Conservation (phyloP, 345 rosid species). For the Camelina laxa region DNA sequence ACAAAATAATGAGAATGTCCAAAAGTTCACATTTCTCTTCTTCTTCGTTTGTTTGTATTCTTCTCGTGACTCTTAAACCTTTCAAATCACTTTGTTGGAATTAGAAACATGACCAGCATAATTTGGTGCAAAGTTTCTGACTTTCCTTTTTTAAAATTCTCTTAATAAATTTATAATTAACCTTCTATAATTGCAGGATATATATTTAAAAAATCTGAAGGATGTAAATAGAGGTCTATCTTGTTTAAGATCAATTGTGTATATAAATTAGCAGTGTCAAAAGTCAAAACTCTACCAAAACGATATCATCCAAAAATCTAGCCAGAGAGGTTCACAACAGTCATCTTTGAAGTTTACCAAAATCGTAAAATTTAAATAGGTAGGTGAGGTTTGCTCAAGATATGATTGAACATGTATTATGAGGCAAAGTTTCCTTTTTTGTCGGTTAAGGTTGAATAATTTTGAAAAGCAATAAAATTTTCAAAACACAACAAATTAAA, state of each 20-base stretch:
- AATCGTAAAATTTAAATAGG: not conserved
- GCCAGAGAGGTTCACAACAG: not conserved
- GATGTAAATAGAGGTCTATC: not conserved
- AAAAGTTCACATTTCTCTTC: not conserved
- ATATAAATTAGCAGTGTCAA: not conserved
- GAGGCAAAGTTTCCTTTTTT: not conserved
- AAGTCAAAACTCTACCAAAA: not conserved
- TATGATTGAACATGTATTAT: constrained; percentile 42
- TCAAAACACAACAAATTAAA: constrained; percentile 2
- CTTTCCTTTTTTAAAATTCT: not conserved
- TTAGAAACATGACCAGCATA: not conserved
- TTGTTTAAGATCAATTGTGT: not conserved
- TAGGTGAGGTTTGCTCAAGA: not conserved
- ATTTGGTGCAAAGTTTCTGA: not conserved
- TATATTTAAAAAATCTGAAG: not conserved
- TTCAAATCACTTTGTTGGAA: constrained; percentile 9
- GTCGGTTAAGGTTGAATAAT: not conserved
- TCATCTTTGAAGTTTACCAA: not conserved
- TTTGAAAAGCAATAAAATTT: not conserved
- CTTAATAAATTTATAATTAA: not conserved
- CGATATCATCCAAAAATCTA: not conserved
- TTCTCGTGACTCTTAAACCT: constrained; percentile 23
- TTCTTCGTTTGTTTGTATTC: not conserved
- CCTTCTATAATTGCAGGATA: not conserved
- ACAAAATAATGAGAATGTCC: not conserved